Evolutionary conservation across 75 land plant genomes (phyloP).

Genomic region (Selaginella moellendorffii): DNA sequence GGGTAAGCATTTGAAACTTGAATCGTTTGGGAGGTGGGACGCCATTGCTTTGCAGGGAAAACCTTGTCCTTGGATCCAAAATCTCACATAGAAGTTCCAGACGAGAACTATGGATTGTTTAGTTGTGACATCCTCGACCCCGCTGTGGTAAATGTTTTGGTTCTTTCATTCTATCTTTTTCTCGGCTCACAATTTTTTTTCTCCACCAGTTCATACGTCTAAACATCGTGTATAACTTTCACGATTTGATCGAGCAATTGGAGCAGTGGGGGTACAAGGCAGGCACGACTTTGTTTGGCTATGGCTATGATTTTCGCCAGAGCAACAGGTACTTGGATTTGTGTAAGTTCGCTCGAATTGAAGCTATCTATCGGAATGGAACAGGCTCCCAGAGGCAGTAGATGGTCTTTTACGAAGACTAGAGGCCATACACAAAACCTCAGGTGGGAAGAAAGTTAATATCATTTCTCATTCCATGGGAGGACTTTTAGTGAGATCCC

Average conservation of each 20-base stretch:
- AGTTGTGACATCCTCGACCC: conserved; percentile 92
- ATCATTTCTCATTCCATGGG: conserved; percentile 96
- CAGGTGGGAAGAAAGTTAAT: conserved; percentile 86
- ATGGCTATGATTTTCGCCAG: conserved; percentile 98
- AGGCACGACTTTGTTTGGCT: conserved; percentile 89
- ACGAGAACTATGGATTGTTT: conserved; percentile 79
- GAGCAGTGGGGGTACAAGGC: conserved; percentile 83
- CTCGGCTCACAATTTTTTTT: background rate
- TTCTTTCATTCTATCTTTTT: conserved; percentile 14
- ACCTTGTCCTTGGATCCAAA: conserved; percentile 60
- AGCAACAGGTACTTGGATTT: conserved; percentile 63
- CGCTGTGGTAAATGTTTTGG: conserved; percentile 56
- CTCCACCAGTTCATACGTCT: conserved; percentile 31
- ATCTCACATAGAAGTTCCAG: conserved; percentile 65
- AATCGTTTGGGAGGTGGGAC: no score
- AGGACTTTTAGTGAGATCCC: conserved; percentile 82
- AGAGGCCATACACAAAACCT: conserved; percentile 44
- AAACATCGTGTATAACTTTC: conserved; percentile 65
- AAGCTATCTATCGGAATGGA: background rate
- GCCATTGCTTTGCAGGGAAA: conserved; percentile 36
- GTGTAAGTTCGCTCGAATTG: background rate
- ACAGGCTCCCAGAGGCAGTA: conserved; percentile 63
- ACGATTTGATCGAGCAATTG: conserved; percentile 85
- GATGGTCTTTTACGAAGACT: conserved; percentile 50
- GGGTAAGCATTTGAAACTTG: no score